phyloP scores from a whole-genome alignment of 176 grass and related monocot species.

The barley (Hordeum vulgare) region DNA sequence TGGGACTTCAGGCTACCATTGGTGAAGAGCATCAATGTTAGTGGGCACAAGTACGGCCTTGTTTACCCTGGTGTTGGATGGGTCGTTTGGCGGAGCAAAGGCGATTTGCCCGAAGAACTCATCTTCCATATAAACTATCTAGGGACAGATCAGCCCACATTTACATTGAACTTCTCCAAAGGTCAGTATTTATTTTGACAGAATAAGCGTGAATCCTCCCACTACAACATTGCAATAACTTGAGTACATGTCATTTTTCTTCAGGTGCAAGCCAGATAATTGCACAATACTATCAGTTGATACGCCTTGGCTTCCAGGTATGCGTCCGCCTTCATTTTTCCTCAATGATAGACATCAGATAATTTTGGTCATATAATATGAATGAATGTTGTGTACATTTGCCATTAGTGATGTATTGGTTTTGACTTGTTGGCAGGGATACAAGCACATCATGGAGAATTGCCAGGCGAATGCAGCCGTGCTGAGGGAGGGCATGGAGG shows the following conservation, averaged over 20 bases:
- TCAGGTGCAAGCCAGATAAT: constrained; percentile 72
- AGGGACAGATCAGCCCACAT: constrained; percentile 60
- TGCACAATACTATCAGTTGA: constrained; percentile 69
- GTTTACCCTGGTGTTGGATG: constrained; percentile 67
- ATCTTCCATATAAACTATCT: constrained; percentile 81
- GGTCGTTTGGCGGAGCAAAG: constrained; percentile 70
- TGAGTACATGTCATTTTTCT: neutral
- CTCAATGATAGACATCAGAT: neutral
- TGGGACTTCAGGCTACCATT: constrained; percentile 70
- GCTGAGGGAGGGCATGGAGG: constrained; percentile 37
- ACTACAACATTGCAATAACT: neutral
- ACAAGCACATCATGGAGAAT: constrained; percentile 75
- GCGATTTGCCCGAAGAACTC: constrained; percentile 65
- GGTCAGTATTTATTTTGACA: neutral
- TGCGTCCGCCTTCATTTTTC: neutral
- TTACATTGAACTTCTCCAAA: constrained; percentile 81
- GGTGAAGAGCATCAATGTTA: constrained; percentile 80
- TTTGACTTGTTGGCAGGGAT: constrained; percentile 39
- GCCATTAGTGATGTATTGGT: neutral
- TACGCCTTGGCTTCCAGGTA: constrained; percentile 48
- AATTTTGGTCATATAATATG: neutral
- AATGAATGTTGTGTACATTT: neutral
- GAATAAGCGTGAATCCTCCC: neutral
- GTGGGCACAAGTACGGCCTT: constrained; percentile 71
- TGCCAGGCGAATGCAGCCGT: constrained; percentile 47